Percentiles rank a stretch among this genome's conserved stretches.
phyloP scores from a whole-genome alignment of 495 filamentous ascomycete genomes.

The Penicillium alfredii region DNA sequence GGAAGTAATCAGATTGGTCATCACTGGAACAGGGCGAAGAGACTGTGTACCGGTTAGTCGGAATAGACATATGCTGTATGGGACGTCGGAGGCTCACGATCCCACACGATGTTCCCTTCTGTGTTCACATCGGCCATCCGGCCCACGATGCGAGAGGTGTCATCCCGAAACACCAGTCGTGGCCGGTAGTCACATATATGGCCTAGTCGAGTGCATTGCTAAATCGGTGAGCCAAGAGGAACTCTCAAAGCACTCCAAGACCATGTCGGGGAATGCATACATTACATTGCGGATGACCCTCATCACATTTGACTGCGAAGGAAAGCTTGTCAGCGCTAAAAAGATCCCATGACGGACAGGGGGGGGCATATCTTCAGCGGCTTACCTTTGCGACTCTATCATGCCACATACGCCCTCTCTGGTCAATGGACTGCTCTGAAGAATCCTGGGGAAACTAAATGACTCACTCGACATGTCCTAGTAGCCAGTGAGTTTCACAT shows the following conservation, averaged over 20 bases:
- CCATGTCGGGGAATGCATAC: slow-evolving; percentile 27
- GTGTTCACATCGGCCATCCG: slow-evolving; percentile 50
- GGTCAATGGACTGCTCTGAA: neutral
- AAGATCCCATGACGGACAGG: slow-evolving; percentile 1
- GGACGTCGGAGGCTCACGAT: slow-evolving; percentile 37
- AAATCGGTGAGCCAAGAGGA: too few species aligned
- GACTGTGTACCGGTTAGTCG: slow-evolving; percentile 13
- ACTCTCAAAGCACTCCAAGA: too few species aligned
- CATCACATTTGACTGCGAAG: slow-evolving; percentile 46
- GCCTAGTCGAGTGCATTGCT: slow-evolving; percentile 53
- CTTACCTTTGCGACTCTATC: slow-evolving; percentile 50
- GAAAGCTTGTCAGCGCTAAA: slow-evolving; percentile 13
- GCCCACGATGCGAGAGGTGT: slow-evolving; percentile 49
- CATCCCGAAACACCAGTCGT: slow-evolving; percentile 50
- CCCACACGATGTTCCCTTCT: slow-evolving; percentile 46
- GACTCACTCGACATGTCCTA: slow-evolving; percentile 49
- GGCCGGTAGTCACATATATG: slow-evolving; percentile 55
- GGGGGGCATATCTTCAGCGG: neutral
- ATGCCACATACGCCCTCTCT: too few species aligned
- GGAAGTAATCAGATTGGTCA: slow-evolving; percentile 22
- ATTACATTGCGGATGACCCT: slow-evolving; percentile 48
- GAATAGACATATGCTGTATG: too few species aligned
- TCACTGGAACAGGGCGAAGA: slow-evolving; percentile 21
- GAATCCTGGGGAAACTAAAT: slow-evolving; percentile 2
- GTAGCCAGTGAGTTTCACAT: slow-evolving; percentile 10